These are phyloP conservation scores for Hericium erinaceus DNA, from an alignment of 768 basidiomycete species.

Conservation along the genomic window DNA sequence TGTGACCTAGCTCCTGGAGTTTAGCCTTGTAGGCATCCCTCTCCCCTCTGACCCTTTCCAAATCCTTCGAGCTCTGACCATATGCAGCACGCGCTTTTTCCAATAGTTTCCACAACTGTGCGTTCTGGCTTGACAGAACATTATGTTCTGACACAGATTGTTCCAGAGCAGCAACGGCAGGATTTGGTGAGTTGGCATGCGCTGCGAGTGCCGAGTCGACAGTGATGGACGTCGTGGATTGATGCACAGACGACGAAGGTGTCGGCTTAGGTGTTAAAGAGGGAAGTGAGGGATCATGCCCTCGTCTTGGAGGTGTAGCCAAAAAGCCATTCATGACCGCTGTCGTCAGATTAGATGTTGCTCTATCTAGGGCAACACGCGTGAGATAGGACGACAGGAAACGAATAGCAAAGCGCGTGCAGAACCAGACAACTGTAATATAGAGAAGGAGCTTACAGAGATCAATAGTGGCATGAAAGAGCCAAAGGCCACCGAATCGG, in stretches of 20 bases:
- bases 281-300: slow-evolving; percentile 6
- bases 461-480: too few relatives aligned
- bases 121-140: slow-evolving; percentile 69
- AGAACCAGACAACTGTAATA: too few relatives aligned
- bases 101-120: slow-evolving; percentile 90
- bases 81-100: slow-evolving; percentile 86
- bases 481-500: background rate
- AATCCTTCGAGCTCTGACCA: slow-evolving; percentile 70
- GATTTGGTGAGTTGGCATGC: slow-evolving; percentile 45
- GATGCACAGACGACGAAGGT: slow-evolving; percentile 21
- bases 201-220: slow-evolving; percentile 46
- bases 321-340: slow-evolving; percentile 4
- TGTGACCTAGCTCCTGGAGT: slow-evolving; percentile 31
- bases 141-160: slow-evolving; percentile 76
- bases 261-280: slow-evolving; percentile 17
- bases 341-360: background rate
- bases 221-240: slow-evolving; percentile 22
- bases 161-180: slow-evolving; percentile 55
- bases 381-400: too few relatives aligned
- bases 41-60: slow-evolving; percentile 76
- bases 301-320: slow-evolving; percentile 10
- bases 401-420: too few relatives aligned
- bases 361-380: background rate
- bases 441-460: too few relatives aligned
- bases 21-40: slow-evolving; percentile 51